Base-by-base conservation (phyloP, 345 rosid species). In the Lepidium didymum region DNA sequence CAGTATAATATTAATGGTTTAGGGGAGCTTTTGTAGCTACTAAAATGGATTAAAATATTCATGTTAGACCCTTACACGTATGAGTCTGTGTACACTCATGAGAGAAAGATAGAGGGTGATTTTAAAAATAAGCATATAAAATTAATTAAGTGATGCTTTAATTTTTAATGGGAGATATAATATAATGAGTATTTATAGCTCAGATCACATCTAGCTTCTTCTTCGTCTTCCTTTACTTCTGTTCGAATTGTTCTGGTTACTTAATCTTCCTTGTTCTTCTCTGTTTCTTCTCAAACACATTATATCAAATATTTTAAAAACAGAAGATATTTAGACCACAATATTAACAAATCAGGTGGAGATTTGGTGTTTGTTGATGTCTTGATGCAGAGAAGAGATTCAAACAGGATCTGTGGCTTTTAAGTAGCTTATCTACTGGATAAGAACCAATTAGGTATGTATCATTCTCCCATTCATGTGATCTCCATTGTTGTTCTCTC, bases 121-220 rank as follows among this genome's bases (percentile, higher is more conserved):
- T 56, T 64, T 8, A 29, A 64, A 67, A 38, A 72, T 47, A 64
- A 16, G 19, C 64, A 64, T 56, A 72, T 35, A 61, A 62, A 72
- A 64, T 29, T 29, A 29, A 19, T 19, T 19, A 19, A 19, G n/a
- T n/a, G n/a, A n/a, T n/a, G n/a, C n/a, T n/a, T 15, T 47, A 31
- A 21, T 56, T 37, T 19, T 56, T 19, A 57, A 31, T 64, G 44
- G 5, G 55, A 71, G 35, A 72, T 64, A 56, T 56, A 46, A 56
- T 46, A 49, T 63, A 58, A 37, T 37, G 31, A 40, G 33, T 62
- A 53, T 70, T 51, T 56, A 47, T 64, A 64, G 54, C 56, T 72
- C 76, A 49, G 66, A 72, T 72, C 71, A 56, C 70, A 56, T 56
- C 45, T 64, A 10, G 8, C 57, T 45, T 54, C 69, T 55, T 23